Conservation (phyloP, 345 rosid species). For the Pistacia atlantica region DNA sequence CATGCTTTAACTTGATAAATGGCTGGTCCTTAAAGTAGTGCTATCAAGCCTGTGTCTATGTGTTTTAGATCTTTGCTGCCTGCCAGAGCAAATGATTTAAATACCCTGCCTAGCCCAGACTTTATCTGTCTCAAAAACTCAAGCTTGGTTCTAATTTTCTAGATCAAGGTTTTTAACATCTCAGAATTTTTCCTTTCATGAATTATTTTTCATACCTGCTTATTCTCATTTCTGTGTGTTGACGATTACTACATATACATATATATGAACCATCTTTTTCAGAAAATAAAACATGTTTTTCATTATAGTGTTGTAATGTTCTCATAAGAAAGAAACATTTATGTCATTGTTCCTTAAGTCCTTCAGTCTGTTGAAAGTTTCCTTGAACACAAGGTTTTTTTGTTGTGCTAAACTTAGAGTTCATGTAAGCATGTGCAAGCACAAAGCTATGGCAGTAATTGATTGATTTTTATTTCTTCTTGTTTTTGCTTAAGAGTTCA, state of each 20-base stretch:
- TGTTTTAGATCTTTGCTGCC: not conserved
- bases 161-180: no score
- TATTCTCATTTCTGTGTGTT: no score
- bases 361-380: not conserved
- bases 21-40: not conserved
- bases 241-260: no score
- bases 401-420: not conserved
- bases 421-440: not conserved
- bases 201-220: no score
- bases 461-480: not conserved
- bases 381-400: not conserved
- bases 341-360: not conserved
- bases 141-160: no score
- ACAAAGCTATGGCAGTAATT: not conserved
- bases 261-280: not conserved
- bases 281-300: not conserved
- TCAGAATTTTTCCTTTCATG: not conserved
- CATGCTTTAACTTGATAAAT: conserved; percentile 10
- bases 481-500: not conserved
- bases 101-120: not conserved
- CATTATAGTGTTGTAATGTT: not conserved
- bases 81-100: not conserved
- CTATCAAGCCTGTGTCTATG: not conserved
- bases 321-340: not conserved
- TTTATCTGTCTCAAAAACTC: not conserved